Percentiles rank a stretch among this genome's conserved stretches.
phyloP scores from a whole-genome alignment of 1,284 basidiomycete genomes.

The Ceratobasidium sp. region DNA sequence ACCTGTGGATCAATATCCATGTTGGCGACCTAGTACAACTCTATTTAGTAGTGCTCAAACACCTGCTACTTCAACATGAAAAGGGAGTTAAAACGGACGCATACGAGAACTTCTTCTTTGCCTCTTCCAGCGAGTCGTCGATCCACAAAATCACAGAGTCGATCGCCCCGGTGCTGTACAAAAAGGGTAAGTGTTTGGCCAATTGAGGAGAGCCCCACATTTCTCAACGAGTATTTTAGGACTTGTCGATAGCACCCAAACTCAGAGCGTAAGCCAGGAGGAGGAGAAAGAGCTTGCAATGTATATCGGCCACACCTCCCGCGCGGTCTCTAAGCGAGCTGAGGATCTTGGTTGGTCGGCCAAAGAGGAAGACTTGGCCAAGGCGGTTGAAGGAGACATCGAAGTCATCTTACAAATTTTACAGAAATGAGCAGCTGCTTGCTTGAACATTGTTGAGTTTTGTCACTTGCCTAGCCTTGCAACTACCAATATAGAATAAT shows the following conservation, averaged over 20 bases:
- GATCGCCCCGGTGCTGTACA: constrained; percentile 15
- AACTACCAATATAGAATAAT: too few relatives aligned
- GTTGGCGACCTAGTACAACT: background rate
- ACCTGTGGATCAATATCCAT: constrained; percentile 25
- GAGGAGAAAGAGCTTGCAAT: constrained; percentile 15
- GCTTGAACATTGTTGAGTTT: too few relatives aligned
- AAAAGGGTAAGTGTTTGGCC: constrained; percentile 20
- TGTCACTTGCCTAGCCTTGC: too few relatives aligned
- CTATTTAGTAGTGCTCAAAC: constrained; percentile 16
- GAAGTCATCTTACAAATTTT: too few relatives aligned
- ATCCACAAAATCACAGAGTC: constrained; percentile 6
- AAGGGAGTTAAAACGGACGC: constrained; percentile 11
- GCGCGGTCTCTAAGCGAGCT: background rate
- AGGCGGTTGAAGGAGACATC: too few relatives aligned
- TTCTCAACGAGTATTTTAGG: background rate
- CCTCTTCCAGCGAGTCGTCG: constrained; percentile 17
- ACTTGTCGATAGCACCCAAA: constrained; percentile 17
- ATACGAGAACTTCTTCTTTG: constrained; percentile 32
- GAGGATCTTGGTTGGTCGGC: background rate
- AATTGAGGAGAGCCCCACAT: background rate
- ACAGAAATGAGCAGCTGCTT: too few relatives aligned
- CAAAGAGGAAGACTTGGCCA: too few relatives aligned
- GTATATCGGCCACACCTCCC: constrained; percentile 1
- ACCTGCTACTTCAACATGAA: constrained; percentile 4
- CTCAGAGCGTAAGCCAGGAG: background rate